Conservation (phyloP, 768 basidiomycete genomes). For the Leccinum incarnatum region DNA sequence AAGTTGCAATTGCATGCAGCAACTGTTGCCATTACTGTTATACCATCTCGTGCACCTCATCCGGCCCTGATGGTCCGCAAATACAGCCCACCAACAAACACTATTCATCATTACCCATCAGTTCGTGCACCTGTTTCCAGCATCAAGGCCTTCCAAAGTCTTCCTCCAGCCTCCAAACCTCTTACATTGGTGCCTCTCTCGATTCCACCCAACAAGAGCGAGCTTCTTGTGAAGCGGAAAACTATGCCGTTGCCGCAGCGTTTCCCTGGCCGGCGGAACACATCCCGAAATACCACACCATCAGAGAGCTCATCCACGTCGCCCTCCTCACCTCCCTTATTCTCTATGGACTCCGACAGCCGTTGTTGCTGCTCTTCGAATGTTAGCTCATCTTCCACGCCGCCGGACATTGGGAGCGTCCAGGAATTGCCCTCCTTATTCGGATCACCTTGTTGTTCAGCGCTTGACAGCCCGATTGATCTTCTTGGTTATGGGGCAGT, state of each 20-base stretch:
- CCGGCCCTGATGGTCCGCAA: conserved; percentile 6
- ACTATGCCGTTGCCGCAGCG: conserved; percentile 7
- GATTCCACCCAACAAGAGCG: background rate
- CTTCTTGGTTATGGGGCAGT: background rate
- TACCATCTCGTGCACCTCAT: conserved; percentile 17
- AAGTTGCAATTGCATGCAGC: conserved; percentile 8
- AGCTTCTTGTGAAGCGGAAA: background rate
- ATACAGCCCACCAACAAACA: background rate
- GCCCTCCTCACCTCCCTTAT: conserved; percentile 1
- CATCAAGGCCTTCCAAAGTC: conserved; percentile 4
- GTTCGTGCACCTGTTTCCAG: background rate
- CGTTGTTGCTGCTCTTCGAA: conserved; percentile 3
- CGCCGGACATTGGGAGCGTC: background rate
- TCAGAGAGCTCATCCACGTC: conserved; percentile 12
- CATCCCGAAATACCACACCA: background rate
- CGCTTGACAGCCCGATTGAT: background rate
- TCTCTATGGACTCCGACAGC: background rate
- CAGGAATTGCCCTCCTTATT: background rate
- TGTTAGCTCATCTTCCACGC: background rate
- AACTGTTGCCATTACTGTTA: conserved; percentile 16
- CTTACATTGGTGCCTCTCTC: conserved; percentile 11
- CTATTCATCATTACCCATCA: background rate
- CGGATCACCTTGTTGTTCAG: background rate
- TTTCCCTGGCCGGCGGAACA: background rate
- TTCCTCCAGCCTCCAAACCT: background rate